A percentile compares a stretch with the other conserved stretches of the same genome.
Conservation (phyloP, 1,284 basidiomycete genomes). For the Ustilago crameri region DNA sequence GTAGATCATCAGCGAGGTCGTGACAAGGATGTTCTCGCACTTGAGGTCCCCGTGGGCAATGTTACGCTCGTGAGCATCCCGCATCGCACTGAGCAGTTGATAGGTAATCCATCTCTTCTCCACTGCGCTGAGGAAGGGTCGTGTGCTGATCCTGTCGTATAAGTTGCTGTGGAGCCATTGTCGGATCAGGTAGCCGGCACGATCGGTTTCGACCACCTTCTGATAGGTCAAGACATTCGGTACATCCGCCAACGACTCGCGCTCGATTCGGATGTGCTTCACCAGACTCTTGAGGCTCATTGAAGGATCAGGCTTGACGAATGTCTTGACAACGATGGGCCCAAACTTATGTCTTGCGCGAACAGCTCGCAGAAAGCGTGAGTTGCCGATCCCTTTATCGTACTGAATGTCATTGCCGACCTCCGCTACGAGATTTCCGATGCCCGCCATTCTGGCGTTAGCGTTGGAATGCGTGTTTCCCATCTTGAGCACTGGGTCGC, state of each 20-base stretch:
- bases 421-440: constrained; percentile 59
- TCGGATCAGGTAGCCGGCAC: constrained; percentile 91
- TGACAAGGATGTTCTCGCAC: constrained; percentile 95
- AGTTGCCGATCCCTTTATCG: constrained; percentile 77
- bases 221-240: constrained; percentile 91
- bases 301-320: constrained; percentile 82
- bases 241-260: constrained; percentile 84
- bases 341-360: constrained; percentile 79
- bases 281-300: constrained; percentile 77
- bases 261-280: constrained; percentile 78
- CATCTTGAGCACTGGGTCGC: constrained; percentile 18
- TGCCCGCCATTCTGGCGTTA: constrained; percentile 48
- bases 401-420: constrained; percentile 63
- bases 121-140: constrained; percentile 87
- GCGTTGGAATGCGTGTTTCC: constrained; percentile 54
- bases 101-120: constrained; percentile 99
- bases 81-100: constrained; percentile 86
- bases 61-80: constrained; percentile 80
- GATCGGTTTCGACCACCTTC: constrained; percentile 91
- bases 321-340: constrained; percentile 81
- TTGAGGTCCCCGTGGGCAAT: constrained; percentile 97
- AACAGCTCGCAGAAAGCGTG: constrained; percentile 93
- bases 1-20: constrained; percentile 94
- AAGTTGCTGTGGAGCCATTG: constrained; percentile 95
- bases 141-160: constrained; percentile 97